These are phyloP conservation scores for Wallacemonas sp. DNA, from an alignment of 208 protist species.

Conservation along the genomic window DNA sequence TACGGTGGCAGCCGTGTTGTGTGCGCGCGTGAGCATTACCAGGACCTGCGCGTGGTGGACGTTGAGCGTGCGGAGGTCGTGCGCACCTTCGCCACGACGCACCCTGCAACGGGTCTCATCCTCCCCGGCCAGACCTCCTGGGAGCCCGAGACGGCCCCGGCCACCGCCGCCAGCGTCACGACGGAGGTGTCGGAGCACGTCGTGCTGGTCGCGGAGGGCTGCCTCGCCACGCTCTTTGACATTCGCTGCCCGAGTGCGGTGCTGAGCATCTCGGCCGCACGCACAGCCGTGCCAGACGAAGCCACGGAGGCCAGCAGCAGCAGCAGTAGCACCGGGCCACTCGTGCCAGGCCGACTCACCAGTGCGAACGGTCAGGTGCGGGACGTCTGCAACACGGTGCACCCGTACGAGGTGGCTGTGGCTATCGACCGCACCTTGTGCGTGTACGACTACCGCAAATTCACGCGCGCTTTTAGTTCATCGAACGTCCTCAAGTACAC, in stretches of 20 bases:
- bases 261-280: constrained; percentile 24
- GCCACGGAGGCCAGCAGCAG: constrained; percentile 1
- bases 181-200: constrained; percentile 18
- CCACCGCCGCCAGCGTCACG: background rate
- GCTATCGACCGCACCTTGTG: constrained; percentile 66
- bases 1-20: constrained; percentile 22
- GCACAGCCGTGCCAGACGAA: background rate
- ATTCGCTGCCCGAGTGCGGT: constrained; percentile 60
- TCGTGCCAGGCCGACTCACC: constrained; percentile 61
- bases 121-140: constrained; percentile 23
- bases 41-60: constrained; percentile 73
- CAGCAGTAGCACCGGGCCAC: constrained; percentile 8
- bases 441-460: constrained; percentile 83
- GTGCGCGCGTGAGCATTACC: constrained; percentile 59
- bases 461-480: constrained; percentile 50
- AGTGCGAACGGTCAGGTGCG: constrained; percentile 40
- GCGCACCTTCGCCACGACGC: constrained; percentile 63
- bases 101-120: constrained; percentile 61
- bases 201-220: constrained; percentile 68
- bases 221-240: constrained; percentile 73
- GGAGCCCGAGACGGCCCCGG: constrained; percentile 4
- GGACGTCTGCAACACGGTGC: constrained; percentile 56
- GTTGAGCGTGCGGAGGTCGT: constrained; percentile 31
- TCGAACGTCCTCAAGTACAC: constrained; percentile 83
- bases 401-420: constrained; percentile 62